Base-by-base conservation (phyloP, 352 stramenopile species). In the Paralagenidium karlingii region DNA sequence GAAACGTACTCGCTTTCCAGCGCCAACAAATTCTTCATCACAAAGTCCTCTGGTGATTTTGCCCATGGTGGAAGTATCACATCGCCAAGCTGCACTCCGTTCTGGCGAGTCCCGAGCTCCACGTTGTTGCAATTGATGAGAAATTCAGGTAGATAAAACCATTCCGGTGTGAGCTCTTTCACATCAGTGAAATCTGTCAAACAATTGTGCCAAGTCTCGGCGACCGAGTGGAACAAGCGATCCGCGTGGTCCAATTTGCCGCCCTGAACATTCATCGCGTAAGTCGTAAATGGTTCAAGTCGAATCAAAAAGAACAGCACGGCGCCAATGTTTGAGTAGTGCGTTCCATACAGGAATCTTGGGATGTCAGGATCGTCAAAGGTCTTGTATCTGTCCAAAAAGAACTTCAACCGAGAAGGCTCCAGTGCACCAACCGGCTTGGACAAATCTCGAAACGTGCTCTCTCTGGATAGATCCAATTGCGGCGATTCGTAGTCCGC, bases 221-320 rank as follows among this genome's bases (percentile, higher is more conserved):
- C 58, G 18, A 98, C 54, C 10, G 68, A 94, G 45, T 95, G 68
- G 55, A 97, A 97, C 25, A 97, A 60, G 3, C 92, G 81, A 26
- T 97, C 91, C 3, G 89, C 69, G 36, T 94, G 83, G 45, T 97
- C 91, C 42, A 97, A 94, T 24, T 89, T 90, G 8, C 96, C 96
- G 38, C 89, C 94, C 68, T 99, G 96, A 1, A 99, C 63, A 32
- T 73, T 83, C 31, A 97, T 36, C 7, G 91, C 84, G 34, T 98
- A 82, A 19, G 91, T 80, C 4, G 92, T 97, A 63, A 98, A 99
- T 9, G 96, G 96, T 58, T 99, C 95, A n/a, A 99, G 55, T 8
- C 96, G 86, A 58, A 99, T 88, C 20, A 99, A 63, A 56, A 99
- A 99, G 60, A 98, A 97, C 4, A 99, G 73, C 5, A 99, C 95